Evolutionary conservation across 1,284 basidiomycete species (phyloP).

Genomic region (Tilletia caries): DNA sequence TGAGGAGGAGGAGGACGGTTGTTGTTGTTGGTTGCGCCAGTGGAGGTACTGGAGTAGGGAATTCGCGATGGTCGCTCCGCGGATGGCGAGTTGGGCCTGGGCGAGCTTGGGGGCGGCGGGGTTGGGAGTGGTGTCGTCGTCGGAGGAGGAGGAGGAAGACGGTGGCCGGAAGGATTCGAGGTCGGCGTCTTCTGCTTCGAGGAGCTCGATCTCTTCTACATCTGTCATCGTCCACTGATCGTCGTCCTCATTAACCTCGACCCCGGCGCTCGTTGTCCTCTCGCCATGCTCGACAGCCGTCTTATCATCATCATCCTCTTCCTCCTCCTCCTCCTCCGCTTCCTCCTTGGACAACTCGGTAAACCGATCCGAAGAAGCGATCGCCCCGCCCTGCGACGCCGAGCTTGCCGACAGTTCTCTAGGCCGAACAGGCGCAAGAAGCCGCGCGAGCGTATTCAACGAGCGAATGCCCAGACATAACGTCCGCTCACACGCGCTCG

Average conservation of each 20-base stretch:
- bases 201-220: neutral
- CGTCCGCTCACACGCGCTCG: constrained; percentile 47
- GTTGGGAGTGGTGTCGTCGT: neutral
- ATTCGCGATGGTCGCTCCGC: constrained; percentile 9
- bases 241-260: neutral
- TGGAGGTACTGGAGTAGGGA: constrained; percentile 9
- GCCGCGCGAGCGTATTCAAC: constrained; percentile 8
- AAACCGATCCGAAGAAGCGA: constrained; percentile 38
- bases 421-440: neutral
- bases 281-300: constrained; percentile 11
- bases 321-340: neutral
- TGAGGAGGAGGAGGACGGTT: too few relatives aligned
- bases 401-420: neutral
- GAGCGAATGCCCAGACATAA: neutral
- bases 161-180: neutral
- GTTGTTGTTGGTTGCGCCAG: constrained; percentile 1
- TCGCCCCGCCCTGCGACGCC: constrained; percentile 31
- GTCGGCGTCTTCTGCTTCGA: constrained; percentile 12
- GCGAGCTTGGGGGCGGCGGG: neutral
- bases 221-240: neutral
- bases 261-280: neutral
- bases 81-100: neutral
- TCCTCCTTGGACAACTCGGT: neutral
- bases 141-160: too few relatives aligned
- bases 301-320: constrained; percentile 18